Percentiles rank a stretch among this genome's conserved stretches.
These are phyloP conservation scores for Talaromyces sp. DNA, from an alignment of 2,329 filamentous ascomycete species.

Conservation along the genomic window DNA sequence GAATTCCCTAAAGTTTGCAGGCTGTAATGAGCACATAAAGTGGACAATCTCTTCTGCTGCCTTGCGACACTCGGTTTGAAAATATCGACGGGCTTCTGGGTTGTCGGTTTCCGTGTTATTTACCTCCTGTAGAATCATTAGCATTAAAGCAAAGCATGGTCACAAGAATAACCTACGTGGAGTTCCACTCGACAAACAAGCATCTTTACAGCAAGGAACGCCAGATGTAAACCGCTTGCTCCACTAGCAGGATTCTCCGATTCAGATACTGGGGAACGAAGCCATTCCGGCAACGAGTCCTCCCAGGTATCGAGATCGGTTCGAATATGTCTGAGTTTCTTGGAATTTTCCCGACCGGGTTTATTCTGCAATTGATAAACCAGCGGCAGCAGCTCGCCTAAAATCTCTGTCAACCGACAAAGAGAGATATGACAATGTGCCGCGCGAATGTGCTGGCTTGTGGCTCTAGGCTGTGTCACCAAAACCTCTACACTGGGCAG, in stretches of 20 bases:
- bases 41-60: conserved; percentile 48
- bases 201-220: conserved; percentile 46
- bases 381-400: conserved; percentile 45
- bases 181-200: conserved; percentile 46
- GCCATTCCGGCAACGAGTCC: conserved; percentile 44
- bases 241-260: conserved; percentile 37
- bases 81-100: conserved; percentile 48
- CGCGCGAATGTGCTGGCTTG: conserved; percentile 43
- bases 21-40: conserved; percentile 47
- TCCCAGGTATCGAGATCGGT: conserved; percentile 47
- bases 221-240: conserved; percentile 44
- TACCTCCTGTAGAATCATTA: conserved; percentile 32
- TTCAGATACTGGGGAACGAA: conserved; percentile 33
- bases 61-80: conserved; percentile 45
- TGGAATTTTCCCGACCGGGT: conserved; percentile 42
- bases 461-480: conserved; percentile 33
- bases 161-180: conserved; percentile 34
- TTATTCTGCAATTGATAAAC: conserved; percentile 46
- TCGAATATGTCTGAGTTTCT: conserved; percentile 44
- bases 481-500: conserved; percentile 47
- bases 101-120: conserved; percentile 43
- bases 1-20: conserved; percentile 50
- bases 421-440: conserved; percentile 53
- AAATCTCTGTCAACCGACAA: conserved; percentile 48
- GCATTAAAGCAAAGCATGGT: neutral